These are phyloP conservation scores for Kuraishia molischiana DNA, from an alignment of 805 yeast species.

Conservation along the genomic window DNA sequence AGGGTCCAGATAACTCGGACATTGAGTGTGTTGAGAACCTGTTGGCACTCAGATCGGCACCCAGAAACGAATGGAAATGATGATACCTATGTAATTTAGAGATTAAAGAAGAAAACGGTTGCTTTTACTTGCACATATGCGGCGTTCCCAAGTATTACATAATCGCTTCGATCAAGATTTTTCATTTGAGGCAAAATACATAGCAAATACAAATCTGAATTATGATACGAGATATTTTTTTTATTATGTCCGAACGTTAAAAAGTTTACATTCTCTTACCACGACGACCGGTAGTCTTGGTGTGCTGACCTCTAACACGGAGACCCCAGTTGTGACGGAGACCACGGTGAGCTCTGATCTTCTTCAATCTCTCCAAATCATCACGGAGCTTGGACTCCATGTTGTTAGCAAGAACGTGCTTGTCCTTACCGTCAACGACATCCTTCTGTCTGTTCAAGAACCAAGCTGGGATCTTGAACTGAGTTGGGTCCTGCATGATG, in stretches of 20 bases:
- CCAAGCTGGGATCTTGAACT: conserved; percentile 99
- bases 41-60: conserved; percentile 26
- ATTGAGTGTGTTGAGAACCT: conserved; percentile 29
- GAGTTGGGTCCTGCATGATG: conserved; percentile 99
- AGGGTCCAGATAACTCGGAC: conserved; percentile 5
- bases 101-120: too few species aligned
- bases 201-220: too few species aligned
- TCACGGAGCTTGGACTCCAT: conserved; percentile 99
- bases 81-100: too few species aligned
- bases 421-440: conserved; percentile 96
- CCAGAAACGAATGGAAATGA: conserved; percentile 16
- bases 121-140: too few species aligned
- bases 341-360: conserved; percentile 99
- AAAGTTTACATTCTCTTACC: conserved; percentile 28
- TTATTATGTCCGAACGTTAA: not conserved
- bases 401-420: conserved; percentile 98
- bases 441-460: conserved; percentile 99
- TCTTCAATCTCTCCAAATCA: conserved; percentile 99
- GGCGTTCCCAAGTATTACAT: too few species aligned
- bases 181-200: too few species aligned
- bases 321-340: conserved; percentile 99
- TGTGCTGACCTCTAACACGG: conserved; percentile 99
- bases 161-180: too few species aligned
- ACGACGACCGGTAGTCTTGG: conserved; percentile 99
- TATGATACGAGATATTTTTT: too few species aligned